Percentiles rank a stretch among this genome's conserved stretches.
phyloP scores from a whole-genome alignment of 768 basidiomycete species.

The Tricholoma hemisulphureum region DNA sequence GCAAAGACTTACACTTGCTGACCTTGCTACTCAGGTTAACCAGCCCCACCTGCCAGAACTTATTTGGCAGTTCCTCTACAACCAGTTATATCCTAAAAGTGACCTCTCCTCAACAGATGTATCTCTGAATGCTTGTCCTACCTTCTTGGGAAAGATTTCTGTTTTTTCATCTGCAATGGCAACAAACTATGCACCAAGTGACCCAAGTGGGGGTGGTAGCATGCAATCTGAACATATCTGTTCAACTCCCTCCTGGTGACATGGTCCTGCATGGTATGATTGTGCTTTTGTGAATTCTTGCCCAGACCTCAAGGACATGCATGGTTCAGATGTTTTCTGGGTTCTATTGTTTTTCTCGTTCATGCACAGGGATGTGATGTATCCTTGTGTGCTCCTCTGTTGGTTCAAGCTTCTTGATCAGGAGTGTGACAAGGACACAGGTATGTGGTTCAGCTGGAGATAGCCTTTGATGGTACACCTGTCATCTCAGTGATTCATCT shows the following conservation, averaged over 20 bases:
- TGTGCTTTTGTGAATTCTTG: not conserved
- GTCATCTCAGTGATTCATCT: too few relatives aligned
- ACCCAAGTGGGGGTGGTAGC: too few relatives aligned
- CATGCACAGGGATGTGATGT: not conserved
- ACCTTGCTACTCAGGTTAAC: too few relatives aligned
- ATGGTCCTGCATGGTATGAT: not conserved
- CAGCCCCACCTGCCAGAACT: too few relatives aligned
- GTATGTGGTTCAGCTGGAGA: not conserved
- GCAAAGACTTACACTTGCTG: not conserved
- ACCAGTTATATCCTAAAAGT: too few relatives aligned
- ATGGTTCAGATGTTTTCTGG: not conserved
- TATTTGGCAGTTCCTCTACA: too few relatives aligned
- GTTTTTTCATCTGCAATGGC: not conserved
- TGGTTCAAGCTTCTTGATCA: not conserved
- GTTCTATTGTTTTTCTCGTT: not conserved
- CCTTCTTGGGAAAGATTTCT: not conserved
- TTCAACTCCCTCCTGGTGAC: too few relatives aligned
- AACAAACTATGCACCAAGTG: not conserved
- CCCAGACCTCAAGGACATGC: not conserved
- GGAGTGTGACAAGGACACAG: not conserved
- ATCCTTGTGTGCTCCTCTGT: too few relatives aligned
- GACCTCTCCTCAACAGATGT: not conserved
- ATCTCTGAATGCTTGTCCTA: not conserved
- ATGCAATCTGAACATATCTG: too few relatives aligned
- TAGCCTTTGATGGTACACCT: not conserved